Base-by-base conservation (phyloP, 192 early-diverging fungal genomes). In the Coemansia sp. region DNA sequence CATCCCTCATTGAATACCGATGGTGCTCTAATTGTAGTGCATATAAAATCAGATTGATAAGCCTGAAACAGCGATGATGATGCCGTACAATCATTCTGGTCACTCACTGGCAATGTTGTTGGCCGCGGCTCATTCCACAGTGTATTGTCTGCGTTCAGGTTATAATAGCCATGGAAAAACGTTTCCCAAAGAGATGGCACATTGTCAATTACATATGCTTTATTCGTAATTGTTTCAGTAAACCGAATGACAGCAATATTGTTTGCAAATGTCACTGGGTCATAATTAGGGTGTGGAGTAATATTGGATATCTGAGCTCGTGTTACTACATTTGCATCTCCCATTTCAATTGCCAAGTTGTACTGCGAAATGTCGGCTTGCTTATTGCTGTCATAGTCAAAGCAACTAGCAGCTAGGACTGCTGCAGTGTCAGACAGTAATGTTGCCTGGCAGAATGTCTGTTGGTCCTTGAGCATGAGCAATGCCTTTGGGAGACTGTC, bases 231-330 rank as follows among this genome's bases (percentile, higher is more conserved):
- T 29, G 27, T 29, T 29, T 29, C 27, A 29, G 27, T 29, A 29
- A 29, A 29, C 5, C 27, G 27, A 29, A 29, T 29, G 27, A 29
- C 27, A 29, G 27, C 27, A 29, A 29, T 29, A 29, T 29, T 29
- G 27, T 29, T 29, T 29, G 12, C 27, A 69, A 69, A 75, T 22
- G 57, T 62, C 17, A 50, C 35, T 17, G 61, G 43, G 21, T 75
- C 49, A 17, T 65, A 75, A 22, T 64, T 39, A 5, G 62, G 53
- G 14, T 67, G 59, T 11, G 50, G 43, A 6, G 54, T 10, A 7
- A 70, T 64, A 17, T 51, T 70, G 4, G 27, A 27, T 5, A 69
- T 39, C 15, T 39, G 56, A 8, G 56, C 21, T 1, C 37, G 56
- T 17, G 4, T 25, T 0, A 22, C 47, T n/a, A 52, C 22, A 21